phyloP scores from a whole-genome alignment of 1,284 basidiomycete genomes.

The Vanrija sp. region DNA sequence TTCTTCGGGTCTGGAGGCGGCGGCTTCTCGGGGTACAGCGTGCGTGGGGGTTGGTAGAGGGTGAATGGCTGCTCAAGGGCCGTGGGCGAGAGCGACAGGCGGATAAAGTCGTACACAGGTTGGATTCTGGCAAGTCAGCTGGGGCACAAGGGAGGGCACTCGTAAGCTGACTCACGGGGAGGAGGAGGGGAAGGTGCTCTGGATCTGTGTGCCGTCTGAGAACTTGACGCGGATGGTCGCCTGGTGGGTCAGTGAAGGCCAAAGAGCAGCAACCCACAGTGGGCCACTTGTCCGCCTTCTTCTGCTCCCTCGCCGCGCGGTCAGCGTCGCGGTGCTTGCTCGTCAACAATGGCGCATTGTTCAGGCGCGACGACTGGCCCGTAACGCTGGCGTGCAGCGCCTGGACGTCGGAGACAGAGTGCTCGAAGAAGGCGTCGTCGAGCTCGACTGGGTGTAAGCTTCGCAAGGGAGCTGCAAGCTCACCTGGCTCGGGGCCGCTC shows the following conservation, averaged over 20 bases:
- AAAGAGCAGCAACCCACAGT: slow-evolving; percentile 24
- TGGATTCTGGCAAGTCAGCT: slow-evolving; percentile 36
- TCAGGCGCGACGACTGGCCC: slow-evolving; percentile 32
- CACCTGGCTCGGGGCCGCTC: no score
- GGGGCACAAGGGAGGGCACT: not conserved
- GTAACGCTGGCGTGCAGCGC: slow-evolving; percentile 33
- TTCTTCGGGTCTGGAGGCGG: slow-evolving; percentile 12
- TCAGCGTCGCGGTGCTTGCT: slow-evolving; percentile 41
- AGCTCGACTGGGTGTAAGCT: slow-evolving; percentile 19
- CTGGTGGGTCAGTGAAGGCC: slow-evolving; percentile 8
- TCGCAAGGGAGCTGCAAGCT: no score
- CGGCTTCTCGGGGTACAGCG: slow-evolving; percentile 43
- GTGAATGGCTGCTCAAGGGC: slow-evolving; percentile 34
- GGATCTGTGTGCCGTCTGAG: slow-evolving; percentile 46
- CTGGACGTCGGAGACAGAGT: slow-evolving; percentile 40
- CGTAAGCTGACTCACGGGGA: slow-evolving; percentile 29
- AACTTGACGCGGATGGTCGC: slow-evolving; percentile 47
- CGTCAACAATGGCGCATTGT: slow-evolving; percentile 43
- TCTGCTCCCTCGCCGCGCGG: slow-evolving; percentile 27
- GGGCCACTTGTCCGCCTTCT: slow-evolving; percentile 45
- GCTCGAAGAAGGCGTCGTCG: slow-evolving; percentile 41
- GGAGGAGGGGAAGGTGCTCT: slow-evolving; percentile 41
- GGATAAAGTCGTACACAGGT: slow-evolving; percentile 47
- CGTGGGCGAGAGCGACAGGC: slow-evolving; percentile 30
- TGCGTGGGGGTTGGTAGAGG: slow-evolving; percentile 47